Base-by-base conservation (phyloP, 2,329 filamentous ascomycete genomes). In the Trichoderma koningiopsis region DNA sequence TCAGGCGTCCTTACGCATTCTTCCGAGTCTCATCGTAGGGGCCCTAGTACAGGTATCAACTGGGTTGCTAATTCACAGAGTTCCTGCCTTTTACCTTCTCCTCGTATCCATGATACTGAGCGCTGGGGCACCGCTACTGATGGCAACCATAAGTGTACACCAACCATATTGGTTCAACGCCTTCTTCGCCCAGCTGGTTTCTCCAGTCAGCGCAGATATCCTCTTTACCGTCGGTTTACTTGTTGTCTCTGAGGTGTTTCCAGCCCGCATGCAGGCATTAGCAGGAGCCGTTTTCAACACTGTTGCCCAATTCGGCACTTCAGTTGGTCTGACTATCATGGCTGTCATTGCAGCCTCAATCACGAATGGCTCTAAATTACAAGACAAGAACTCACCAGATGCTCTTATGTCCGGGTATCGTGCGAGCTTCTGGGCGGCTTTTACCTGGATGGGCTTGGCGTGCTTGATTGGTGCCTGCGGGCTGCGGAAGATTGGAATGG, bases 231-330 rank as follows among this genome's bases (percentile, higher is more conserved):
- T 88, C 0, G 85, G 83, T 0, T 81, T 84, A 53, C 79, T 89
- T 1, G 80, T 88, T 4, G 84, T 89, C 3, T 83, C 84, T 0
- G 83, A 86, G 31, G 83, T 81, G 0, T 88, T 88, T 70, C 85
- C 86, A 0, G 77, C 81, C 0, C 79, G 86, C 22, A 83, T 82
- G 2, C 87, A 90, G 69, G 86, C 84, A 0, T 79, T 90, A 0
- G 88, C 86, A 0, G 87, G 87, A 0, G 87, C 84, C 0, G 85
- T 89, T 0, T 89, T 89, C 76, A 88, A 87, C 64, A 87, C 85
- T 2, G 81, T 87, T 0, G 81, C 82, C 0, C 86, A 89, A 68
- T 85, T 90, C 68, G 88, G 87, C 0, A 86, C 81, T 22, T 82
- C 83, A 0, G 78, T 88, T 0, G 86, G 85, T 0, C 74, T 88